Percentiles rank a stretch among this genome's conserved stretches.
These are phyloP conservation scores for Fusarium newnesense DNA, from an alignment of 2,329 filamentous ascomycete species.

Conservation along the genomic window DNA sequence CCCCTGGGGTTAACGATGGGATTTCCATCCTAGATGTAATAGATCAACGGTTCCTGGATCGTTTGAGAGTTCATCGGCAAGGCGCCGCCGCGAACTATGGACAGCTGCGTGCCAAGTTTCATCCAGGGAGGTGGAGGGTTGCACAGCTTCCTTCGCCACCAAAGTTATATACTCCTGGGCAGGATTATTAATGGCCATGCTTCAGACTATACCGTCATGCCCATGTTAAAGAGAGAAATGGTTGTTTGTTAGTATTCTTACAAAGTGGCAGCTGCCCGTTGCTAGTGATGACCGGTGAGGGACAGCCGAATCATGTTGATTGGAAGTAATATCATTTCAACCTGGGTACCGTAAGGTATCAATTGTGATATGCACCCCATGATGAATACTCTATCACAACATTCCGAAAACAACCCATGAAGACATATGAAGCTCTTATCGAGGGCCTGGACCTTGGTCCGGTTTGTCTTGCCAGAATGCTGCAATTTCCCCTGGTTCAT, in stretches of 20 bases:
- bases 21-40: background rate
- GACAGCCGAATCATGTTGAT: background rate
- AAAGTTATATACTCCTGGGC: slow-evolving; percentile 6
- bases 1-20: background rate
- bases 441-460: background rate
- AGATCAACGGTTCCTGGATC: background rate
- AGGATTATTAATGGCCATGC: background rate
- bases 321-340: background rate
- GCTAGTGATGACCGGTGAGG: background rate
- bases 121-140: slow-evolving; percentile 27
- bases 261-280: background rate
- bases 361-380: background rate
- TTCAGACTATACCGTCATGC: background rate
- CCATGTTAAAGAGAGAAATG: background rate
- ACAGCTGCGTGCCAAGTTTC: slow-evolving; percentile 33
- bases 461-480: slow-evolving; percentile 11
- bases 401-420: background rate
- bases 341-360: background rate
- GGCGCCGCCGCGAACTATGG: slow-evolving; percentile 35
- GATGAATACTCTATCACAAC: background rate
- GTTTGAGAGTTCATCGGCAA: slow-evolving; percentile 14
- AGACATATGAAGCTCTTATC: background rate
- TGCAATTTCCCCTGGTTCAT: background rate
- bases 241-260: background rate
- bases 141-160: slow-evolving; percentile 27